A percentile compares a stretch with the other conserved stretches of the same genome.
These are phyloP conservation scores for Botrytis byssoidea DNA, from an alignment of 2,329 filamentous ascomycete species.

Conservation along the genomic window DNA sequence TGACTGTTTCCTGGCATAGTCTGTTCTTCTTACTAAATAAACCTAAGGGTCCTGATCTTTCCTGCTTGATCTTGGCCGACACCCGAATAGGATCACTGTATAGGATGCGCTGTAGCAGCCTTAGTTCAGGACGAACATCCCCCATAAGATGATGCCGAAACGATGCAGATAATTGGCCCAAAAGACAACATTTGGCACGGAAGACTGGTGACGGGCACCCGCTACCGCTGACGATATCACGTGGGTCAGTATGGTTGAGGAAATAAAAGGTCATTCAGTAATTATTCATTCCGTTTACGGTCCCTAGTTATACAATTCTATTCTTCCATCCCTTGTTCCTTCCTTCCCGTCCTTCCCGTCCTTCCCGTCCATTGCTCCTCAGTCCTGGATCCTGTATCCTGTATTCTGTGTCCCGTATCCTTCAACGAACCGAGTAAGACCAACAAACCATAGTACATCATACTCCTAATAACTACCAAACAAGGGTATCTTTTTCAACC, in stretches of 20 bases:
- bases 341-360: neutral
- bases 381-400: neutral
- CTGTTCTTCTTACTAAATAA: neutral
- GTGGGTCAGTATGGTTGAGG: neutral
- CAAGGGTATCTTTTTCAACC: conserved; percentile 14
- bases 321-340: neutral
- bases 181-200: neutral
- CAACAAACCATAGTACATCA: neutral
- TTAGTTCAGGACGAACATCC: neutral
- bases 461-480: neutral
- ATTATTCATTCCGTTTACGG: neutral
- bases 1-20: neutral
- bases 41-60: neutral
- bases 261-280: neutral
- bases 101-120: neutral
- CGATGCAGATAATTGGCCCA: neutral
- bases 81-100: neutral
- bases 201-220: too few species aligned
- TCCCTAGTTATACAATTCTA: neutral
- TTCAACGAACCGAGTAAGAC: neutral
- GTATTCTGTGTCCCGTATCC: neutral
- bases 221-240: neutral
- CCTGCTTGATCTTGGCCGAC: too few species aligned
- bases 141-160: neutral
- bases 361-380: neutral